Evolutionary conservation across 257 asterid genomes (phyloP), one percentile per base, ranked within the genome.

Genomic region (Ilex aquifolium): DNA sequence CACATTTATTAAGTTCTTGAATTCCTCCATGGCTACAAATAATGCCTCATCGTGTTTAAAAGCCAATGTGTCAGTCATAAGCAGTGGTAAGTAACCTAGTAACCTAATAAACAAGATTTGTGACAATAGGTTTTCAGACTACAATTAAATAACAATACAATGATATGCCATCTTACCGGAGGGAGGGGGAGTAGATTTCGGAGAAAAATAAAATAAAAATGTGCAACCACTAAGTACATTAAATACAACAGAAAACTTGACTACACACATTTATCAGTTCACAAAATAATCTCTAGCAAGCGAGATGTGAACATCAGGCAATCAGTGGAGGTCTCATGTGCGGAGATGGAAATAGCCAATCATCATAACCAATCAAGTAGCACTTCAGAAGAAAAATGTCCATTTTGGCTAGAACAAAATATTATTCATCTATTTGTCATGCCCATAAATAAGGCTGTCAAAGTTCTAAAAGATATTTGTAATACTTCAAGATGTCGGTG

Each of bases 41-140:
- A 82, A 69, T 57, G 99, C 91, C 75, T 82, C 97, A 76, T 83
- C 95, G n/a, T 89, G 97, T 48, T 77, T 96, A 75, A 96, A 84
- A 73, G 76, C 83, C 80, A 92, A 73, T 68, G 85, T 71, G 73
- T 83, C 99, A 89, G 85, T 48, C 63, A 16, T 67, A 59, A 49
- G 51, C 70, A 57, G 55, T 77, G 57, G 39, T 40, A 10, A 67
- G 57, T 54, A 2, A 57, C 21, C 27, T 51, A 39, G 60, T 12
- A 61, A 29, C n/a, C n/a, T n/a, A n/a, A n/a, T n/a, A n/a, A n/a
- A n/a, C 27, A 21, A 21, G 27, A 21, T 21, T 21, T 21, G 27
- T 21, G 27, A 21, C 27, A 21, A 21, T 21, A 21, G 27, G 56
- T 8, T 15, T 59, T 36, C 10, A 4, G 32, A 53, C 56, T 44